Percentiles rank a stretch among this genome's conserved stretches.
Conservation (phyloP, 495 filamentous ascomycete genomes). For the Geoglossum glabrum region DNA sequence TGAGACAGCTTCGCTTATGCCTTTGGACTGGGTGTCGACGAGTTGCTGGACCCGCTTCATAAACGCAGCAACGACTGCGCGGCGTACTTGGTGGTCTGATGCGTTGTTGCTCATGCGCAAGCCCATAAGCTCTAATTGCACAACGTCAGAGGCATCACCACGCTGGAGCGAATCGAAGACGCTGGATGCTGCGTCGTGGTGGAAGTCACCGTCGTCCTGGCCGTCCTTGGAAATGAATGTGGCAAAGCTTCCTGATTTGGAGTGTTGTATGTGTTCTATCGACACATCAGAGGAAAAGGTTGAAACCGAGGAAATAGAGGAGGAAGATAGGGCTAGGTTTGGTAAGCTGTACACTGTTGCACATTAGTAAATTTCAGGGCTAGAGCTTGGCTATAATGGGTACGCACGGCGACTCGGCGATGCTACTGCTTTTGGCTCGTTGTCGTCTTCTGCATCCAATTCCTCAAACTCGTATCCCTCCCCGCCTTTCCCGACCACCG, state of each 20-base stretch:
- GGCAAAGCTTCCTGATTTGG: not conserved
- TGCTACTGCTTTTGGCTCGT: slow-evolving; percentile 26
- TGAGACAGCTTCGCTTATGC: slow-evolving; percentile 41
- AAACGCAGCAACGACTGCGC: slow-evolving; percentile 67
- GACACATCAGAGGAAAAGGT: slow-evolving; percentile 31
- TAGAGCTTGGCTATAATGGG: not conserved
- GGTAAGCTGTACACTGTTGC: slow-evolving; percentile 47
- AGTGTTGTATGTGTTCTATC: not conserved
- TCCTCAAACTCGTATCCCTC: slow-evolving; percentile 27
- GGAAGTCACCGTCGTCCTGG: slow-evolving; percentile 46
- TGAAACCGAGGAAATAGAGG: slow-evolving; percentile 80
- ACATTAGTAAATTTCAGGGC: slow-evolving; percentile 5
- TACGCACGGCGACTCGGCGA: slow-evolving; percentile 11
- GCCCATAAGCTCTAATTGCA: slow-evolving; percentile 76
- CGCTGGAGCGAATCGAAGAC: slow-evolving; percentile 64
- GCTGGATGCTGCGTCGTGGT: slow-evolving; percentile 67
- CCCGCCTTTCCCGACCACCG: slow-evolving; percentile 24
- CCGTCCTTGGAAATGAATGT: slow-evolving; percentile 16
- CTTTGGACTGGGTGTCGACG: slow-evolving; percentile 28
- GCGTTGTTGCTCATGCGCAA: slow-evolving; percentile 78
- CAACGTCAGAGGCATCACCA: slow-evolving; percentile 57
- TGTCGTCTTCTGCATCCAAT: slow-evolving; percentile 29
- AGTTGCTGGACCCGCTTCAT: slow-evolving; percentile 62
- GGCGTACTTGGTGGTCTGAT: slow-evolving; percentile 67
- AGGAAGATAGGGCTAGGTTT: slow-evolving; percentile 45